A percentile compares a stretch with the other conserved stretches of the same genome.
These are phyloP conservation scores for Arthroderma sp. DNA, from an alignment of 2,329 filamentous ascomycete species.

Conservation along the genomic window DNA sequence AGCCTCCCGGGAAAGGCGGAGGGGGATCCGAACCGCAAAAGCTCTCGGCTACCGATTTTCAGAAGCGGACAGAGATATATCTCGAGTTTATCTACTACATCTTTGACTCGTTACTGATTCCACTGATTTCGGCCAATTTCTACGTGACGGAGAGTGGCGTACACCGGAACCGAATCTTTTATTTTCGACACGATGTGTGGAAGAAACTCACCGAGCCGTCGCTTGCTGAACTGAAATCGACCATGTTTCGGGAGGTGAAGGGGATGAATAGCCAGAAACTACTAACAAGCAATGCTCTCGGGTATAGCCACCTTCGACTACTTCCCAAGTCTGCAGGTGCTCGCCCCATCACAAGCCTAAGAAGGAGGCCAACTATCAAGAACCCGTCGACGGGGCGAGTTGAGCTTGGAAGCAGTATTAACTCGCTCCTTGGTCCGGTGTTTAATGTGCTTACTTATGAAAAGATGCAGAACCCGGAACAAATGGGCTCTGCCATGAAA, in stretches of 20 bases:
- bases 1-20: constrained; percentile 33
- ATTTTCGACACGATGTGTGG: constrained; percentile 93
- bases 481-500: constrained; percentile 67
- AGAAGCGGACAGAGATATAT: constrained; percentile 67
- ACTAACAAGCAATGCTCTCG: constrained; percentile 51
- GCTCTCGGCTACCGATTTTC: constrained; percentile 55
- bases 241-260: constrained; percentile 68
- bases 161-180: constrained; percentile 73
- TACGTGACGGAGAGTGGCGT: constrained; percentile 84
- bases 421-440: constrained; percentile 56
- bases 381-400: constrained; percentile 36
- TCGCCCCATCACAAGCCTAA: constrained; percentile 77
- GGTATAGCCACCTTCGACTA: constrained; percentile 65
- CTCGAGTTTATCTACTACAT: constrained; percentile 81
- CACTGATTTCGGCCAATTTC: constrained; percentile 74
- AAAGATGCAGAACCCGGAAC: constrained; percentile 44
- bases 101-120: constrained; percentile 83
- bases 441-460: constrained; percentile 69
- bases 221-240: constrained; percentile 50
- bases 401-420: constrained; percentile 53
- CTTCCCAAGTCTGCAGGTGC: constrained; percentile 67
- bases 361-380: constrained; percentile 44
- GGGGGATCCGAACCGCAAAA: constrained; percentile 28
- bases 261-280: constrained; percentile 42
- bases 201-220: constrained; percentile 60